Evolutionary conservation across 106 monocot species (phyloP).

Genomic region (Platanthera zijinensis): DNA sequence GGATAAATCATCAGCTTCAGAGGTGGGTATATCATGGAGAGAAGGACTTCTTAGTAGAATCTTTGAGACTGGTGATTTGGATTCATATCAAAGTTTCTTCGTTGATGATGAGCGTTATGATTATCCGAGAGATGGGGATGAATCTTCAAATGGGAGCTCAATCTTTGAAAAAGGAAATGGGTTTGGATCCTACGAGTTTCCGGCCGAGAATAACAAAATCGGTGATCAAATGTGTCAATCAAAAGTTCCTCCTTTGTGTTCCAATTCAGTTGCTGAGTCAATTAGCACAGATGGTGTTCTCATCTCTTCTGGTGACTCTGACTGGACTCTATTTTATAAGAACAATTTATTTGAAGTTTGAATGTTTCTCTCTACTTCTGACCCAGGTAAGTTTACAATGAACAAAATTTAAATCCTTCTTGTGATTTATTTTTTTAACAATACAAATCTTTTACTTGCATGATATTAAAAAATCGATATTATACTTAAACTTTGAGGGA

Average conservation of each 20-base stretch:
- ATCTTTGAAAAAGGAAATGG: constrained; percentile 14
- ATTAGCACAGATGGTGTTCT: constrained; percentile 38
- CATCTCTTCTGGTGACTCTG: constrained; percentile 60
- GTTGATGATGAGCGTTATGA: constrained; percentile 37
- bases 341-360: constrained; percentile 63
- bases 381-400: not conserved
- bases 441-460: too few species aligned
- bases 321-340: constrained; percentile 72
- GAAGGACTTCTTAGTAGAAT: constrained; percentile 81
- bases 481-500: too few species aligned
- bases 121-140: constrained; percentile 8
- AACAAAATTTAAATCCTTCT: not conserved
- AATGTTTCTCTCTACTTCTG: constrained; percentile 1
- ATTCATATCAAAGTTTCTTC: constrained; percentile 26
- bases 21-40: constrained; percentile 69
- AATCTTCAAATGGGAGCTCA: constrained; percentile 10
- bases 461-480: too few species aligned
- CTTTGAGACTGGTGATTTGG: constrained; percentile 55
- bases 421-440: not conserved
- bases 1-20: constrained; percentile 10
- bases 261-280: constrained; percentile 43
- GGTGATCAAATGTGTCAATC: constrained; percentile 6
- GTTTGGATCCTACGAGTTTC: constrained; percentile 24
- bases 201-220: not conserved
- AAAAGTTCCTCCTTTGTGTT: not conserved